A percentile compares a stretch with the other conserved stretches of the same genome.
Evolutionary conservation across 164 flowering plant species (phyloP).

Genomic region (Annona squamosa): DNA sequence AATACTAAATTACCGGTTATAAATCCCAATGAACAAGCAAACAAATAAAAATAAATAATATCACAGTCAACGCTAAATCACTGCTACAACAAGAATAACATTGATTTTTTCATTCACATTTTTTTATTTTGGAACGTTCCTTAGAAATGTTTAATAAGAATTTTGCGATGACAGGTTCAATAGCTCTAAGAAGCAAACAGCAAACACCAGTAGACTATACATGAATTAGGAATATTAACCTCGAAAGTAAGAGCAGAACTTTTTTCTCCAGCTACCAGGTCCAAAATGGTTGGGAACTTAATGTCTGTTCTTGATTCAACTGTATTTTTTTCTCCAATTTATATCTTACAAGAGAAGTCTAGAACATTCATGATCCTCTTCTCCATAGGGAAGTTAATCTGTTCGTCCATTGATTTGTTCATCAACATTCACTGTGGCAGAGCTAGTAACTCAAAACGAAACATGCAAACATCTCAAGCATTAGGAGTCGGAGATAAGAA

Average conservation of each 20-base stretch:
- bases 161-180: too few species aligned
- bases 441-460: conserved; percentile 21
- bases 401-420: conserved; percentile 28
- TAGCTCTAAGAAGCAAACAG: too few species aligned
- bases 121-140: too few species aligned
- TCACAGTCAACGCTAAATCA: too few species aligned
- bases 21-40: too few species aligned
- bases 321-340: conserved; percentile 35
- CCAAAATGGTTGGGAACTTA: conserved; percentile 50
- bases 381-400: conserved; percentile 42
- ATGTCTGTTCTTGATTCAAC: conserved; percentile 87
- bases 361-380: conserved; percentile 36
- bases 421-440: conserved; percentile 37
- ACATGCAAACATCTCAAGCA: too few species aligned
- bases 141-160: too few species aligned
- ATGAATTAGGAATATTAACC: conserved; percentile 29
- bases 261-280: conserved; percentile 18
- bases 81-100: too few species aligned
- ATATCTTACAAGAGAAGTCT: conserved; percentile 37
- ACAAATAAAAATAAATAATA: too few species aligned
- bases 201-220: not conserved
- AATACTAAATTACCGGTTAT: too few species aligned
- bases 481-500: too few species aligned
- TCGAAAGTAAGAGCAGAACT: conserved; percentile 37
- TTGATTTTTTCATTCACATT: too few species aligned